phyloP scores from a whole-genome alignment of 2,329 filamentous ascomycete genomes.

The Neofusicoccum sp. region DNA sequence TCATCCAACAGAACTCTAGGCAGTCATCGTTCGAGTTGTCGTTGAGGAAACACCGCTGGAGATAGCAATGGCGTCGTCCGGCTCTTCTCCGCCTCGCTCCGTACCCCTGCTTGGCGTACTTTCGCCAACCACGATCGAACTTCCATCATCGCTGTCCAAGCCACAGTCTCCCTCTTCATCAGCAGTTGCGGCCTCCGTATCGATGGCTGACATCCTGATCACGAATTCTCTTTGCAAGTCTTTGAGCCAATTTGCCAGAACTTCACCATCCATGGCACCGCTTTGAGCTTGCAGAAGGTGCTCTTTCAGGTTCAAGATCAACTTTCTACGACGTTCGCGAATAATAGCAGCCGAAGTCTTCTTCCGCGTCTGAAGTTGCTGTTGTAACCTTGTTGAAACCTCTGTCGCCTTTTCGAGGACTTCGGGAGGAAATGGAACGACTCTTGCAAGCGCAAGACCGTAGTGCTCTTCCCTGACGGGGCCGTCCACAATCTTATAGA shows the following conservation, averaged over 20 bases:
- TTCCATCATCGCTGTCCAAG: neutral
- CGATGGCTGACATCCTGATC: conserved; percentile 65
- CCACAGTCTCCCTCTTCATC: conserved; percentile 12
- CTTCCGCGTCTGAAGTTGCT: conserved; percentile 57
- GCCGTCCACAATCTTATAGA: conserved; percentile 78
- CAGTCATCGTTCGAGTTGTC: neutral
- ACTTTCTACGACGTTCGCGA: conserved; percentile 63
- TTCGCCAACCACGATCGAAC: no score
- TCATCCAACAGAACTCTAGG: neutral
- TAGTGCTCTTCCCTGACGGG: conserved; percentile 72
- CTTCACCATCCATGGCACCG: conserved; percentile 63
- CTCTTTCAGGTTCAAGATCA: conserved; percentile 71
- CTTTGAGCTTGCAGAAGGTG: conserved; percentile 67
- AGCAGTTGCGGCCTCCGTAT: conserved; percentile 39
- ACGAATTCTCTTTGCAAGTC: conserved; percentile 75
- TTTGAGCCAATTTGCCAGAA: conserved; percentile 62
- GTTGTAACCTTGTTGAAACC: conserved; percentile 63
- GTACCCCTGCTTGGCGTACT: neutral
- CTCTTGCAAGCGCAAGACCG: conserved; percentile 75
- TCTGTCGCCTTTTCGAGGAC: conserved; percentile 67
- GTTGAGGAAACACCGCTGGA: neutral
- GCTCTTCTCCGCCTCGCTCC: neutral
- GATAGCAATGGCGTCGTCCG: neutral
- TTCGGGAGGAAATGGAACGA: conserved; percentile 67
- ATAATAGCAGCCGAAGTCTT: conserved; percentile 58